Evolutionary conservation across 129 eudicot genomes (phyloP), one percentile per base, ranked within the genome.

Genomic region (Logfia minima): DNA sequence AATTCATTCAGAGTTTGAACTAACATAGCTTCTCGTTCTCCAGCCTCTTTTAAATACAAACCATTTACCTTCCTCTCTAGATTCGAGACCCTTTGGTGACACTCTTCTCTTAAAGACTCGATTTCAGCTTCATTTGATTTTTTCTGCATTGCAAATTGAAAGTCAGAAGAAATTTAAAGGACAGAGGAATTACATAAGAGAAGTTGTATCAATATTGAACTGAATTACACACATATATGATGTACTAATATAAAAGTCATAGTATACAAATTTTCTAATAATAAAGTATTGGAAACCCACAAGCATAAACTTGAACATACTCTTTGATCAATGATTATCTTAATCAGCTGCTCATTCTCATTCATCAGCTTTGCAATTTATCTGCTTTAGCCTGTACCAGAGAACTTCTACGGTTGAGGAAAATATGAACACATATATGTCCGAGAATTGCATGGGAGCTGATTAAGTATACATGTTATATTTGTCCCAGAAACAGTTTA

Each of bases 291-390:
- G 22, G 79, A 45, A 76, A 51, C 51, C 32, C 62, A 80, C 77
- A 71, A 75, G 59, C 31, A 41, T 73, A 76, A 52, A 62, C 68
- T 23, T 68, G 71, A 18, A 81, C 89, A 77, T 79, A 89, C 93
- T 86, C 71, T 84, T 69, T 86, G 64, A 66, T 91, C 97, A 64
- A 81, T 86, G 32, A 85, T 79, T 31, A 82, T 83, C 66, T 83
- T 94, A n/a, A n/a, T 89, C 80, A 94, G 84, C 72, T 86, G 97
- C 88, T 94, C 98, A 39, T 94, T 94, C 81, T 91, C 98, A 79
- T 80, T 89, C 97, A 89, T 87, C 79, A 94, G 67, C 77, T 77
- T 91, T 59, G 91, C 87, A 78, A 94, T 91, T 85, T 91, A 83
- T 94, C 97, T 70, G 97, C 98, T 84, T 94, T 94, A 83, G 92